These are phyloP conservation scores for Linum usitatissimum DNA, from an alignment of 345 rosid species.

Conservation along the genomic window DNA sequence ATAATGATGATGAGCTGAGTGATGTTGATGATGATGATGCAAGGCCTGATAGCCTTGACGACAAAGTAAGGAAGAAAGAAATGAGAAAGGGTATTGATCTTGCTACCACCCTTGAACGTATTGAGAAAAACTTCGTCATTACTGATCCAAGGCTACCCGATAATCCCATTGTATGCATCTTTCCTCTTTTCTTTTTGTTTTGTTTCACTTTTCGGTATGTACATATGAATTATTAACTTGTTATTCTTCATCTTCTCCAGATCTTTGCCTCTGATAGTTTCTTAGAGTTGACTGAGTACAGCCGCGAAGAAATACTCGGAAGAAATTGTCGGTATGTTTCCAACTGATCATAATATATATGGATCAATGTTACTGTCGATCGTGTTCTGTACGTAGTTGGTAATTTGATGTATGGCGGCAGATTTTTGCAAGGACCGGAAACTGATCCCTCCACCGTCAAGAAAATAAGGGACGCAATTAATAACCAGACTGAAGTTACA, in stretches of 20 bases:
- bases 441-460: slow-evolving; percentile 86
- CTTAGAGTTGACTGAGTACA: slow-evolving; percentile 91
- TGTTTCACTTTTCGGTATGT: too few relatives aligned
- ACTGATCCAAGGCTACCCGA: slow-evolving; percentile 97
- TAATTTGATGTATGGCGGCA: slow-evolving; percentile 10
- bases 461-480: slow-evolving; percentile 81
- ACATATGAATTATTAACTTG: not conserved
- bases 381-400: not conserved
- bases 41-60: slow-evolving; percentile 68
- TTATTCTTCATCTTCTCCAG: slow-evolving; percentile 20
- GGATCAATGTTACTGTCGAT: not conserved
- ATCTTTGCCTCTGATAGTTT: slow-evolving; percentile 98
- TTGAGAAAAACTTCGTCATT: slow-evolving; percentile 94
- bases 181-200: too few relatives aligned
- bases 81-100: slow-evolving; percentile 98
- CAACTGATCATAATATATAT: not conserved
- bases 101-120: slow-evolving; percentile 96
- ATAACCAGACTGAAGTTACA: slow-evolving; percentile 77
- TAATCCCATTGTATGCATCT: slow-evolving; percentile 79
- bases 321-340: slow-evolving; percentile 76
- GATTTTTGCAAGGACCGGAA: slow-evolving; percentile 98
- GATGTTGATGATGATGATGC: slow-evolving; percentile 45
- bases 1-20: slow-evolving; percentile 15
- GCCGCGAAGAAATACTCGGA: slow-evolving; percentile 94
- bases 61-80: slow-evolving; percentile 72